Evolutionary conservation across 2,329 filamentous ascomycete species (phyloP), one percentile per base, ranked within the genome.

Genomic region (Diatrype stigma): DNA sequence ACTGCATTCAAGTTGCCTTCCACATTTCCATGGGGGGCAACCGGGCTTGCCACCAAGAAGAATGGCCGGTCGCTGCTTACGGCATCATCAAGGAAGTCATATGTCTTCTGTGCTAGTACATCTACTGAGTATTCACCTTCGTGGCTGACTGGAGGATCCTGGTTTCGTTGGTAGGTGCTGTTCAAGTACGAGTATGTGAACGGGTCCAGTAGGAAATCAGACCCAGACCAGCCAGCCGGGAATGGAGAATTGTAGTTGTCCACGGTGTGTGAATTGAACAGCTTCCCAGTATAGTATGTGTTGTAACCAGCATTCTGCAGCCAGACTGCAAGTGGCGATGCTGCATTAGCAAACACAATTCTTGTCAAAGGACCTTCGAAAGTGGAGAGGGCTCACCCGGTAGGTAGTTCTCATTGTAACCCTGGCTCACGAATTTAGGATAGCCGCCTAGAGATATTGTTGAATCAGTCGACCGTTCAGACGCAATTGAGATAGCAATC

Each of bases 101-200:
- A 61, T 0, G 76, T 73, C 51, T 78, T 77, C 7, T 71, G 58
- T 0, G 71, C 69, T 26, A 81, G 67, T 2, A 83, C 65, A 55
- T 83, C 80, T 0, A 73, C 75, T 0, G 71, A 75, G 62, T 82
- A 77, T 37, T 76, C 63, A 2, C 77, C 77, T 37, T 75, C 67
- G 49, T 80, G 74, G 56, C 73, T 78, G 14, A 76, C 70, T 0
- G 81, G 81, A 1, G 70, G 61, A 2, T 79, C 73, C 2, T 70
- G 64, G 52, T 85, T 81, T 4, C 75, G 71, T 49, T 80, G 74
- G 56, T 78, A 80, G 6, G 73, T 79, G 0, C 76, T 69, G 52
- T 84, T 85, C 28, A 80, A 68, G 60, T 85, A 86, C n/a, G 75
- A 69, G 60, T 85, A 84, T 0, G 82, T 86, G 52, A 71, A 76